phyloP scores from a whole-genome alignment of 495 filamentous ascomycete species.

The Barbatosphaeria neglecta region DNA sequence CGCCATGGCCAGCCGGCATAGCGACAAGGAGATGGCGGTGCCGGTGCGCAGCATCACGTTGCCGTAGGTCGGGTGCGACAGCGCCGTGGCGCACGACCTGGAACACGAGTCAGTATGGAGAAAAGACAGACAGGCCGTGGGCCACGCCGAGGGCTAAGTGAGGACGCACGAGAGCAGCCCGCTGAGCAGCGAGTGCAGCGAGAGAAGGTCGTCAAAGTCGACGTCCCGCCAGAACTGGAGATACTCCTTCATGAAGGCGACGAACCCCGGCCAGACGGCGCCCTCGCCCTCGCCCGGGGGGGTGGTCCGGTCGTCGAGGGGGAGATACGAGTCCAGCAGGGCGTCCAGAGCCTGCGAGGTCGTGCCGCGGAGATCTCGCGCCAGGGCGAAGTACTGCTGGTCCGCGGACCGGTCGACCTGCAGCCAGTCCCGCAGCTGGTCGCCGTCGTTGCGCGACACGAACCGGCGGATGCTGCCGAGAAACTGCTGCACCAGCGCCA shows the following conservation, averaged over 20 bases:
- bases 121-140: neutral
- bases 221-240: constrained; percentile 69
- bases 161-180: constrained; percentile 54
- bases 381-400: constrained; percentile 55
- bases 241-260: constrained; percentile 67
- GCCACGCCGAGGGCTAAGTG: neutral
- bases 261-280: constrained; percentile 61
- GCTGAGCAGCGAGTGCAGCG: constrained; percentile 63
- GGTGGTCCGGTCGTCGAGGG: constrained; percentile 39
- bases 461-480: constrained; percentile 27
- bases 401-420: constrained; percentile 33
- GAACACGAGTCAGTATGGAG: constrained; percentile 4
- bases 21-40: constrained; percentile 60
- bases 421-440: constrained; percentile 30
- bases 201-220: constrained; percentile 59
- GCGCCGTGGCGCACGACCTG: constrained; percentile 67
- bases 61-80: constrained; percentile 67
- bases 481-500: constrained; percentile 28
- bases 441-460: constrained; percentile 25
- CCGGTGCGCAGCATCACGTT: constrained; percentile 66
- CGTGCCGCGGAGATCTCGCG: constrained; percentile 50
- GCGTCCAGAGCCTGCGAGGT: constrained; percentile 44
- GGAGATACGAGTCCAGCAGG: constrained; percentile 46
- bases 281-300: constrained; percentile 34
- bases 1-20: constrained; percentile 70